Conservation (phyloP, 495 filamentous ascomycete species). For the Geopyxis carbonaria region DNA sequence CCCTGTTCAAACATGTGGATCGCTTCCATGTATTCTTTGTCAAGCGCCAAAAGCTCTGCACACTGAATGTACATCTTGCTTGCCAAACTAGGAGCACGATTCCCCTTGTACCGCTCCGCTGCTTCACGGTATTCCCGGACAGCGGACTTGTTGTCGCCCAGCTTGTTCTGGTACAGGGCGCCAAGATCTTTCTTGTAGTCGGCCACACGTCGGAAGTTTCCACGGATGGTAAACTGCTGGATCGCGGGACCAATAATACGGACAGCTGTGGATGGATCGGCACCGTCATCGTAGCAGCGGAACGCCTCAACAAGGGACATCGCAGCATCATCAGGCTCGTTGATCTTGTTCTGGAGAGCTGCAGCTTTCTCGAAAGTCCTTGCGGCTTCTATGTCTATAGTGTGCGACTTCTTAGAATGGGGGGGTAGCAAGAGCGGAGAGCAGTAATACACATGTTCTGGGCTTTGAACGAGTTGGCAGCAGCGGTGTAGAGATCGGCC, state of each 20-base stretch:
- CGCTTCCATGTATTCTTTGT: constrained; percentile 61
- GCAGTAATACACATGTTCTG: constrained; percentile 44
- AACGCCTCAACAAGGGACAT: constrained; percentile 60
- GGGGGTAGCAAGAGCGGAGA: not conserved
- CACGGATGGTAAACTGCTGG: constrained; percentile 58
- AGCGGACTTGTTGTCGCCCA: constrained; percentile 58
- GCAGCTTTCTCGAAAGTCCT: constrained; percentile 39
- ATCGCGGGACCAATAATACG: constrained; percentile 58
- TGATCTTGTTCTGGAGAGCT: constrained; percentile 57
- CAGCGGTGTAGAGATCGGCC: constrained; percentile 61
- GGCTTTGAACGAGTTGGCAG: constrained; percentile 59
- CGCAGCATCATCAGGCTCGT: constrained; percentile 76
- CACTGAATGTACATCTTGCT: constrained; percentile 82
- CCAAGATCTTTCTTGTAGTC: constrained; percentile 71
- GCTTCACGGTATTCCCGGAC: constrained; percentile 63
- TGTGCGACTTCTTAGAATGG: not conserved
- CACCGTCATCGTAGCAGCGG: constrained; percentile 47
- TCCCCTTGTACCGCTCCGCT: constrained; percentile 70
- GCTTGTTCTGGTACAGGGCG: constrained; percentile 59
- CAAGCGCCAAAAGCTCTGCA: constrained; percentile 66
- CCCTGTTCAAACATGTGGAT: constrained; percentile 69
- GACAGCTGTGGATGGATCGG: constrained; percentile 59
- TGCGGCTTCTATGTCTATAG: constrained; percentile 40
- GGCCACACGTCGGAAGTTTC: constrained; percentile 76
- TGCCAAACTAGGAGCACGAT: constrained; percentile 65